These are phyloP conservation scores for Chlorella sp. DNA, from an alignment of 139 green algal species.

Conservation along the genomic window DNA sequence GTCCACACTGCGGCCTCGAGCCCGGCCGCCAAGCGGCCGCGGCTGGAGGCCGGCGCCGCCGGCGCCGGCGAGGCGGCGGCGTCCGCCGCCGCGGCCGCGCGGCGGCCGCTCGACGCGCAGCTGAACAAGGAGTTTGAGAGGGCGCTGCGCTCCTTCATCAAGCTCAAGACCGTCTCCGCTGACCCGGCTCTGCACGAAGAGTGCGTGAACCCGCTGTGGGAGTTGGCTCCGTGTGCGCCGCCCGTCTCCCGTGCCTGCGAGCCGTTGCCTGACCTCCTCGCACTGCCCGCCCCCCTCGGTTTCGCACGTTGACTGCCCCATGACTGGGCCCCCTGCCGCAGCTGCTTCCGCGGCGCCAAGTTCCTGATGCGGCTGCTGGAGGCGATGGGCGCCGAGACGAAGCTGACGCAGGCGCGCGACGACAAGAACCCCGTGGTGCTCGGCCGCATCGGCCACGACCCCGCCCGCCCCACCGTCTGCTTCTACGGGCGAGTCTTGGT, in stretches of 20 bases:
- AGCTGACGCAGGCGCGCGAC: slow-evolving; percentile 56
- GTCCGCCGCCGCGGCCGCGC: too few relatives aligned
- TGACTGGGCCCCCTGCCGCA: too few relatives aligned
- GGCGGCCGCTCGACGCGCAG: slow-evolving; percentile 10
- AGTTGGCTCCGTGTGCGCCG: too few relatives aligned
- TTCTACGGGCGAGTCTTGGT: slow-evolving; percentile 70
- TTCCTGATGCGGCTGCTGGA: slow-evolving; percentile 88
- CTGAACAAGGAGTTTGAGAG: slow-evolving; percentile 81
- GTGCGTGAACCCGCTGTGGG: too few relatives aligned
- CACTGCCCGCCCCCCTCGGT: too few relatives aligned
- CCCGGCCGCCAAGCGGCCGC: too few relatives aligned
- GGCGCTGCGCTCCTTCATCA: slow-evolving; percentile 82
- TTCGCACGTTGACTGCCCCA: too few relatives aligned
- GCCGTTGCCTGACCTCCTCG: too few relatives aligned
- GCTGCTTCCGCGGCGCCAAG: slow-evolving; percentile 88
- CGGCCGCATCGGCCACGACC: slow-evolving; percentile 74
- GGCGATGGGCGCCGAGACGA: slow-evolving; percentile 78
- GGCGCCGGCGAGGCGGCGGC: too few relatives aligned
- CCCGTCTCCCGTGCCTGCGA: too few relatives aligned
- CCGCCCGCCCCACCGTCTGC: slow-evolving; percentile 73
- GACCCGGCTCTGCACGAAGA: slow-evolving; percentile 71
- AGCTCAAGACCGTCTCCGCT: slow-evolving; percentile 71
- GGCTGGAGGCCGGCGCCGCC: too few relatives aligned
- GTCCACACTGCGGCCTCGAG: too few relatives aligned
- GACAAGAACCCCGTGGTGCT: slow-evolving; percentile 91